Base-by-base conservation (phyloP, 2,329 filamentous ascomycete species). In the Epichloe hybrida region DNA sequence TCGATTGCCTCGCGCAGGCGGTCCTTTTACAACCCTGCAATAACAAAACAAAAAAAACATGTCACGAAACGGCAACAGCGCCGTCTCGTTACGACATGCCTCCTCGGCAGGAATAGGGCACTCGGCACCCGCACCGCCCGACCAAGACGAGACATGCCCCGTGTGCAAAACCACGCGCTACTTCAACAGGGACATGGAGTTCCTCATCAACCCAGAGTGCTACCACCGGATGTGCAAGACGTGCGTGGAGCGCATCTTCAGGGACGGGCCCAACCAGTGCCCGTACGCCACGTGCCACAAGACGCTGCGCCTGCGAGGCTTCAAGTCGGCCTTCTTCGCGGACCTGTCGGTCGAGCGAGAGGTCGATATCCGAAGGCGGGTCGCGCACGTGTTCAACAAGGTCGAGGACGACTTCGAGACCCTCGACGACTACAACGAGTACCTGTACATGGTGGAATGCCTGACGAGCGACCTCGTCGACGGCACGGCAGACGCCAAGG, bases 221-320 rank as follows among this genome's bases (percentile, higher is more conserved):
- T 98, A 98, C 74, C 93, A 98, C 75, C 88, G 88, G 59, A 97
- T 98, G 88, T 98, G 93, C 74, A 85, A 88, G 66, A 90, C 87
- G 52, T 98, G 93, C 72, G 90, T 97, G 41, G 86, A 91, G 68
- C 86, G 91, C 51, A 87, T 97, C 60, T 98, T 97, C 76, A 86
- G 85, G 37, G 83, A 88, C 50, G 93, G 93, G 0, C 93, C 93
- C 0, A 88, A 89, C 51, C 86, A 89, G 54, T 98, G 94, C 64
- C 93, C 93, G 1, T 88, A 96, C 52, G 87, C 88, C 0, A 86
- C 85, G 40, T 98, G 93, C 70, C 80, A 82, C 64, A 84, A 86
- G 66, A 97, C 89, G 1, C 76, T 98, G 5, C 84, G 93, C 1
- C 87, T 90, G 61, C 80, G 83, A 52, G 82, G 83, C 40, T 98